Evolutionary conservation across 2,329 filamentous ascomycete species (phyloP).

Genomic region (Madurella fahalii): DNA sequence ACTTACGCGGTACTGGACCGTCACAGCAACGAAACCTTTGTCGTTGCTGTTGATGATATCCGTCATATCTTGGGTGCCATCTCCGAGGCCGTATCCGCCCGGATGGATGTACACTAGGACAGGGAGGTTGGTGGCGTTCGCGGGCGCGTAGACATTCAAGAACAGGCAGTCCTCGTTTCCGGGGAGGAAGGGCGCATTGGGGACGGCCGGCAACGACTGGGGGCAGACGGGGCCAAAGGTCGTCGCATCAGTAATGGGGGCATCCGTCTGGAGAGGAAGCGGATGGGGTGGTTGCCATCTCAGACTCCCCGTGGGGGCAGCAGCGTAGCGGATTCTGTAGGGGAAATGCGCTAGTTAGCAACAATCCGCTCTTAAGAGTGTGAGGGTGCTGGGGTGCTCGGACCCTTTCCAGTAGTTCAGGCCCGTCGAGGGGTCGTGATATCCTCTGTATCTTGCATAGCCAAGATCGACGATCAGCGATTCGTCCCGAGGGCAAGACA

Average conservation of each 20-base stretch:
- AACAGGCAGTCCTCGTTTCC: constrained; percentile 40
- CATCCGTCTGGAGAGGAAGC: constrained; percentile 28
- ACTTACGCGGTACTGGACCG: constrained; percentile 39
- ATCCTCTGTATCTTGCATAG: constrained; percentile 44
- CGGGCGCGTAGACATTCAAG: constrained; percentile 43
- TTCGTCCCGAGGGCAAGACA: constrained; percentile 7
- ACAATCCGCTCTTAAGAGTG: background rate
- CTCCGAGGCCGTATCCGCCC: constrained; percentile 28
- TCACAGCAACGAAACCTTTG: constrained; percentile 27
- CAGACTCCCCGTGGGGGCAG: constrained; percentile 39
- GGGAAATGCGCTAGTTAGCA: background rate
- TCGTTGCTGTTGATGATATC: constrained; percentile 27
- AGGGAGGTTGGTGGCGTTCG: constrained; percentile 42
- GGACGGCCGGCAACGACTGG: constrained; percentile 28
- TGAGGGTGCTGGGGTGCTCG: background rate
- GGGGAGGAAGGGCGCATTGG: constrained; percentile 23
- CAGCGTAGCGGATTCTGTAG: constrained; percentile 42
- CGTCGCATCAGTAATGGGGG: constrained; percentile 27
- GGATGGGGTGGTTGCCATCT: constrained; percentile 41
- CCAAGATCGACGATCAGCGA: constrained; percentile 38
- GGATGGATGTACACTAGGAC: constrained; percentile 50
- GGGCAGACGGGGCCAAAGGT: constrained; percentile 33
- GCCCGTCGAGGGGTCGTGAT: constrained; percentile 34
- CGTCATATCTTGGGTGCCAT: constrained; percentile 27
- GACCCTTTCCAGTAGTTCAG: constrained; percentile 42